Evolutionary conservation across 139 green algal species (phyloP).

Genomic region (Chlorella sp.): DNA sequence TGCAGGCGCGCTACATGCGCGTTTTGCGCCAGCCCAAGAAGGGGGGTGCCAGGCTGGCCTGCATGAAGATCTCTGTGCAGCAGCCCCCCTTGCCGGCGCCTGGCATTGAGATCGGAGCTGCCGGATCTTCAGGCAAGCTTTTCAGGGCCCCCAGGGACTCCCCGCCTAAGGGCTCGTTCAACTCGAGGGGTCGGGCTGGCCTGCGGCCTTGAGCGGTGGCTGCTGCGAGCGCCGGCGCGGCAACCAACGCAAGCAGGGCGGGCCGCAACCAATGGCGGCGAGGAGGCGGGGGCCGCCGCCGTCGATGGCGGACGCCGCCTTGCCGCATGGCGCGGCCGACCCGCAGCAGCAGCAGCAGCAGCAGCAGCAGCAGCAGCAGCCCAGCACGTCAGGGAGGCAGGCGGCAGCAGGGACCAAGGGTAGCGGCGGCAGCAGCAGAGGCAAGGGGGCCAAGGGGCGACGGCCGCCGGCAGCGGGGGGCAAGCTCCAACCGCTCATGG

Average conservation of each 20-base stretch:
- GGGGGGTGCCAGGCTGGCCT: no score
- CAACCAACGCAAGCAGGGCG: neutral
- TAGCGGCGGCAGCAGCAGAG: no score
- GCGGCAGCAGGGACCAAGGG: neutral
- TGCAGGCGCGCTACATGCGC: no score
- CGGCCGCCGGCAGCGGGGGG: neutral
- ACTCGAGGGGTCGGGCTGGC: neutral
- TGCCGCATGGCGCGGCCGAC: neutral
- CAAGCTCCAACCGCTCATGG: neutral
- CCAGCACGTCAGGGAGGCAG: neutral
- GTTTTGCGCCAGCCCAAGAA: no score
- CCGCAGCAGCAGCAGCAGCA: neutral
- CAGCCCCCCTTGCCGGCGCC: no score
- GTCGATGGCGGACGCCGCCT: neutral
- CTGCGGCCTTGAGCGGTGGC: neutral
- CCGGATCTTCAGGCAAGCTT: no score
- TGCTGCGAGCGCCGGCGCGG: neutral
- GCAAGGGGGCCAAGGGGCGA: no score
- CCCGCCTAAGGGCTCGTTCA: neutral
- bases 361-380: neutral
- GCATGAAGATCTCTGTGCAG: no score
- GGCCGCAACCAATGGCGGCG: neutral
- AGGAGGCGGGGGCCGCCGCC: conserved; percentile 10
- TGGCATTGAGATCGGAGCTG: no score
- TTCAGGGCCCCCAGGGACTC: no score